A percentile compares a stretch with the other conserved stretches of the same genome.
Conservation (phyloP, 257 asterid species). For the Jaltomata sinuosa region DNA sequence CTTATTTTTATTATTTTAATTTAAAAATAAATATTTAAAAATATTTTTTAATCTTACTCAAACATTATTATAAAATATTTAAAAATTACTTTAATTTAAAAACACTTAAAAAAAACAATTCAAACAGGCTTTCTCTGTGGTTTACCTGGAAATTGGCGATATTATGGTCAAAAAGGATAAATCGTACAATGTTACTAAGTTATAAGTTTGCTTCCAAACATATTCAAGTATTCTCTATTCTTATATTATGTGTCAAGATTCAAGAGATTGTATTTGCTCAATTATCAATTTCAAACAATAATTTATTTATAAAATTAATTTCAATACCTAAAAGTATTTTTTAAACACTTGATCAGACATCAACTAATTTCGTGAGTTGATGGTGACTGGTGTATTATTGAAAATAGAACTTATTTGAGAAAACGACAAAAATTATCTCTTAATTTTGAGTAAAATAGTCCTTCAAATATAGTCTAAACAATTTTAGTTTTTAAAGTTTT, state of each 20-base stretch:
- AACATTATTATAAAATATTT: too few species aligned
- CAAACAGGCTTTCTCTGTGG: too few species aligned
- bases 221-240: neutral
- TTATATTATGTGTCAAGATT: neutral
- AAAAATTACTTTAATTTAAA: too few species aligned
- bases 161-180: neutral
- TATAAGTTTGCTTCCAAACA: neutral
- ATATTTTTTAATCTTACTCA: too few species aligned
- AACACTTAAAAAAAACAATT: too few species aligned
- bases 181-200: neutral
- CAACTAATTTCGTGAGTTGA: neutral
- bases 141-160: neutral
- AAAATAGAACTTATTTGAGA: too few species aligned
- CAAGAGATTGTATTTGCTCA: neutral
- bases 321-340: too few species aligned
- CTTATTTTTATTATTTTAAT: too few species aligned
- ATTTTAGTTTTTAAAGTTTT: neutral
- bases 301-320: too few species aligned
- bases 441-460: too few species aligned
- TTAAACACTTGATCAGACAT: neutral
- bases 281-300: neutral
- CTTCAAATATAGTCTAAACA: neutral
- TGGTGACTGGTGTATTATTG: neutral
- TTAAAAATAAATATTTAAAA: too few species aligned
- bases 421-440: too few species aligned